Evolutionary conservation across 768 basidiomycete genomes (phyloP), one percentile per base, ranked within the genome.

Genomic region (Imleria badia): DNA sequence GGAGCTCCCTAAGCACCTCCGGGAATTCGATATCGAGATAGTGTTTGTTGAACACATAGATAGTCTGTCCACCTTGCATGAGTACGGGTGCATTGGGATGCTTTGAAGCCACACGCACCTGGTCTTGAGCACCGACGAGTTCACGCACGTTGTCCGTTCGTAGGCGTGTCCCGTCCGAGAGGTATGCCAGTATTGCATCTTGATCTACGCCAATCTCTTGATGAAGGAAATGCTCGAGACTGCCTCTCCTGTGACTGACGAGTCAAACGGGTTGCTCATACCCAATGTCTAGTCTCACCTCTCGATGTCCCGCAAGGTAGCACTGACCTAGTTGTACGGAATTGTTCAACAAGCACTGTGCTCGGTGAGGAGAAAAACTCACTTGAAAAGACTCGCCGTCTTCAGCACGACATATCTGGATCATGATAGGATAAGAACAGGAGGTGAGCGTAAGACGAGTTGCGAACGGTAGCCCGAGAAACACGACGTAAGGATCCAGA

Each of bases 1-100:
- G 77, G n/a, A 93, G 78, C 39, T 82, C 78, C n/a, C 70, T 76
- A 15, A 91, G 68, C 23, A 89, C 84, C 40, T 86, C 80, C 2
- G 85, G 81, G 29, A 87, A 51, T 46, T 87, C 83, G 41, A 83
- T 75, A 58, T 90, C 89, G 35, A 94, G 78, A 62, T 87, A 89
- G 63, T 81, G 76, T 64, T 90, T 91, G 72, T 92, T 93, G 73
- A 89, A 94, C 6, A 93, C 87, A 63, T 82, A 93, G 56, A 94
- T 86, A 8, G 83, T 78, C 91, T 82, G 23, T 39, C 15, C 20
- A 36, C 23, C 3, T n/a, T 20, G 14, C 75, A 49, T 51, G 43
- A 62, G 45, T 15, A 54, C 45, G 13, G 43, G n/a, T 29, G 34
- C 14, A 31, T 20, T 9, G 33, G 11, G 13, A 31, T 9, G 22